Evolutionary conservation across 2,329 filamentous ascomycete genomes (phyloP).

Genomic region (Xylaria sp.): DNA sequence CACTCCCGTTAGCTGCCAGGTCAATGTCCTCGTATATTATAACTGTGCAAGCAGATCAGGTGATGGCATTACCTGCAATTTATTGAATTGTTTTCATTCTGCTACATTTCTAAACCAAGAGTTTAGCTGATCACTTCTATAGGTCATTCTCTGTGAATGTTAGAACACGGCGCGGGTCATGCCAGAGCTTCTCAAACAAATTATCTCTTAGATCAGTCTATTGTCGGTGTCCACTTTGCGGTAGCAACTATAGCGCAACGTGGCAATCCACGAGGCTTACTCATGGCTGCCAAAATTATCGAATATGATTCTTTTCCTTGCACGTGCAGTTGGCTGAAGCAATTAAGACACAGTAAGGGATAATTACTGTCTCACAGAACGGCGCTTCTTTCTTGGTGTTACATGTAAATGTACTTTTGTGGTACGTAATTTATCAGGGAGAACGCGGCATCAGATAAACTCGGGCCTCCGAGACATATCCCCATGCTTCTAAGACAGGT

Average conservation of each 20-base stretch:
- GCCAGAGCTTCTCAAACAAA: no score
- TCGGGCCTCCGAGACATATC: not conserved
- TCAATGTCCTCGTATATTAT: not conserved
- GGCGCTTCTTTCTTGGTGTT: not conserved
- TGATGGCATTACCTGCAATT: not conserved
- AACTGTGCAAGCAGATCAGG: not conserved
- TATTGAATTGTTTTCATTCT: not conserved
- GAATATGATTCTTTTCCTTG: not conserved
- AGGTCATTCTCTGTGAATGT: not conserved
- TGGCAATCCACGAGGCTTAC: not conserved
- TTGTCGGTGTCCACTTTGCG: not conserved
- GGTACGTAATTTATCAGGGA: not conserved
- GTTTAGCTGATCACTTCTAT: not conserved
- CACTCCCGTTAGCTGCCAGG: not conserved
- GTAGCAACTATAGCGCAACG: not conserved
- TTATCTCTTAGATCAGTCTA: not conserved
- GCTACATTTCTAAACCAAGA: no score
- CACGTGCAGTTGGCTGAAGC: not conserved
- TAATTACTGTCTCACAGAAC: not conserved
- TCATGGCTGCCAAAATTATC: not conserved
- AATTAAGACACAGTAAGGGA: not conserved
- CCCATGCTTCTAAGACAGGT: not conserved
- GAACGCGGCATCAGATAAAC: constrained; percentile 7
- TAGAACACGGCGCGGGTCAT: not conserved
- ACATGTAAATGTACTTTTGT: not conserved